Evolutionary conservation across 2,329 filamentous ascomycete genomes (phyloP), one percentile per base, ranked within the genome.

Genomic region (Ophiostoma triangulosporum): DNA sequence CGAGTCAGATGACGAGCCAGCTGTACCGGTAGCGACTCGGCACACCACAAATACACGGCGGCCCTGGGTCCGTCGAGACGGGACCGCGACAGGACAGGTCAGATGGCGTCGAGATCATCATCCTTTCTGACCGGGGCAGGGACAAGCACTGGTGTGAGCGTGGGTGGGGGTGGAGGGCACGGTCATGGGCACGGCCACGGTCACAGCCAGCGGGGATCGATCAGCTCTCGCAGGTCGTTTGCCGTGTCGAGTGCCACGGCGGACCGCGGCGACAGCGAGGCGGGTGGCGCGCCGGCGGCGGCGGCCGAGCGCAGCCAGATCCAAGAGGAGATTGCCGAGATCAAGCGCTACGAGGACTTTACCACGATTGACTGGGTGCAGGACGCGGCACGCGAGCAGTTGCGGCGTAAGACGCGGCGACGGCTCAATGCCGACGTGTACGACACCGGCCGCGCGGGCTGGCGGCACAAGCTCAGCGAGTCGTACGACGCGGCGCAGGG

Each of bases 301-400:
- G 67, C 73, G 2, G 40, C 40, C 27, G 80, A 75, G 53, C 80
- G 86, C 62, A 51, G 32, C 31, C 78, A 83, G 57, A 80, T 84
- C 58, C 88, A 95, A 60, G 86, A 97, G 64, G 93, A 98, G 71
- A 95, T 98, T 64, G 90, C 86, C 26, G 86, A 96, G 73, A 97
- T 98, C 66, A 96, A 96, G 71, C 80, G 91, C 71, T 98, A 98
- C 70, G 93, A 95, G 77, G 93, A 98, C 70, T 98, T 98, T 66
- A 95, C 90, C 6, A 98, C 93, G 1, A 93, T 93, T 77, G 93
- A 98, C 69, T 98, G 93, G 93, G 91, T 98, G 0, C 91, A 98
- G 67, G 93, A 98, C 77, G 90, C 91, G 11, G 85, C 89, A 32
- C 84, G 90, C 59, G 93, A 96, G 67, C 88, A 95, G 65, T 73